Evolutionary conservation across 345 rosid species (phyloP), one percentile per base, ranked within the genome.

Genomic region (Gossypium rotundifolium): DNA sequence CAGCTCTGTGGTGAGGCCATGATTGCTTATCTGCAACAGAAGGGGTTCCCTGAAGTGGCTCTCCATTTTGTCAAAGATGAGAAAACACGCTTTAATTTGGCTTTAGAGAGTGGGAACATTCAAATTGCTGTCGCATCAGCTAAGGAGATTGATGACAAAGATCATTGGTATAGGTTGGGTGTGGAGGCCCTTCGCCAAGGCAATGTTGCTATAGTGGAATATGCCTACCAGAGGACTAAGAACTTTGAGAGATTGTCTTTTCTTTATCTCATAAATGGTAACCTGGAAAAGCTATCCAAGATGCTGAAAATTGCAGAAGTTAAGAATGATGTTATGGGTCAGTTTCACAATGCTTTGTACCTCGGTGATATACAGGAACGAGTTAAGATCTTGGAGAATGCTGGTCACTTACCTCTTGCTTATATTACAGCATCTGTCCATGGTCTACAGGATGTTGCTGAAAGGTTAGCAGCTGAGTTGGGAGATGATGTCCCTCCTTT

Each of bases 141-240:
- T 23, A 94, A 91, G 81, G 88, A 89, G 85, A 94, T 94, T 72
- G 95, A 94, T 52, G 97, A 94, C 85, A 94, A 90, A 77, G 98
- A 92, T 64, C 92, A 88, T 77, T 92, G 97, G 98, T 90, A 92
- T 54, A 87, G 85, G 72, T 78, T 94, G 62, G 98, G 98, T 40
- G 98, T 94, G 78, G 97, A 94, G 85, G 98, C 98, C 69, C 98
- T 94, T 83, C 97, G 97, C 74, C 98, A 94, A 79, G 98, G 98
- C 55, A 92, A 94, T 83, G 81, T 91, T 3, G 92, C 91, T 58
- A 51, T 51, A 74, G 97, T 90, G 75, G 98, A 94, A 72, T 92
- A 90, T 82, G 97, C 98, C 16, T 94, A 94, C 78, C 97, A 94
- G 88, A 85, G 90, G 88, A 92, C 98, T 42, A 94, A 94, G 83